Conservation (phyloP, 225 moss, liverwort and hornwort genomes). For the Physcomitrium patens region DNA sequence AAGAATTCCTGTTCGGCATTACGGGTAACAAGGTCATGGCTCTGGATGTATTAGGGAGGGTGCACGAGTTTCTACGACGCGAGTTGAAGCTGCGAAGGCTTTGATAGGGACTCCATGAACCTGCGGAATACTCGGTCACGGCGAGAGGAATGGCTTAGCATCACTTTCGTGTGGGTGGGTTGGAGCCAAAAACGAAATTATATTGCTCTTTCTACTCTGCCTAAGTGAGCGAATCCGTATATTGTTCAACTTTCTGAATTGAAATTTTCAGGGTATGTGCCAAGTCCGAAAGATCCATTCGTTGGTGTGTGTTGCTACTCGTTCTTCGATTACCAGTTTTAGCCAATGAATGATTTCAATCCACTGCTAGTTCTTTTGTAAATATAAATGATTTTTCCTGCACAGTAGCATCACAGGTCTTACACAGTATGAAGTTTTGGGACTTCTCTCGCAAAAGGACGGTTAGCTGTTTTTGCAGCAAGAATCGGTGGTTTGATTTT, state of each 20-base stretch:
- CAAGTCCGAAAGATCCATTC: not conserved
- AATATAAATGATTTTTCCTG: not conserved
- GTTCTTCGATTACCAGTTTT: not conserved
- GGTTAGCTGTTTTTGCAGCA: not conserved
- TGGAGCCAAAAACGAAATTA: not conserved
- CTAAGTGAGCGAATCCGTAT: not conserved
- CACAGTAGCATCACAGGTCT: not conserved
- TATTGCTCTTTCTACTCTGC: slow-evolving; percentile 6
- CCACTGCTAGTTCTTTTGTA: not conserved
- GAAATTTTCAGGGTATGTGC: slow-evolving; percentile 16
- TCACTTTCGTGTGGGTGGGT: not conserved
- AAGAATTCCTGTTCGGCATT: slow-evolving; percentile 61
- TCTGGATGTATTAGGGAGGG: slow-evolving; percentile 38
- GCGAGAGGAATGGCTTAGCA: not conserved
- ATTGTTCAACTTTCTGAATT: slow-evolving; percentile 17
- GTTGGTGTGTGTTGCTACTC: not conserved
- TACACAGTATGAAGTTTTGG: not conserved
- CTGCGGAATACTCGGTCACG: not conserved
- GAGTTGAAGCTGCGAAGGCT: slow-evolving; percentile 36
- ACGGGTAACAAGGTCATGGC: slow-evolving; percentile 54
- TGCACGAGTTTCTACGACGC: slow-evolving; percentile 35
- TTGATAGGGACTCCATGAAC: slow-evolving; percentile 7
- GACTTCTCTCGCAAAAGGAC: not conserved
- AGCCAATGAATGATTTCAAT: not conserved
- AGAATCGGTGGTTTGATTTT: not conserved